Conservation (phyloP, 306 rosid genomes). For the Cicer arietinum region DNA sequence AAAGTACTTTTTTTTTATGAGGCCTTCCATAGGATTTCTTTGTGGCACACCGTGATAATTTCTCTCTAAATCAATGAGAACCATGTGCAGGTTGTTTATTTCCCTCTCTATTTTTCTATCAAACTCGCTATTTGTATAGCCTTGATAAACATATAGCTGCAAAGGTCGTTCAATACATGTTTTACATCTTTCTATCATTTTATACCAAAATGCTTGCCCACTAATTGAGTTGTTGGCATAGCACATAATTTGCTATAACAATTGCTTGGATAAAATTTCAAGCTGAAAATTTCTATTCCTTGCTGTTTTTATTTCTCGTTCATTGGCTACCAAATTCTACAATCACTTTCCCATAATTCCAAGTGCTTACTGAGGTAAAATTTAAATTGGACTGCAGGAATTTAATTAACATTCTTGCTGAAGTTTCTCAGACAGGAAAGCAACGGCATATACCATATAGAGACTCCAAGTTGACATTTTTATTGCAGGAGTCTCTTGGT, state of each 20-base stretch:
- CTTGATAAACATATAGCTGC: background rate
- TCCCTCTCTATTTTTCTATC: background rate
- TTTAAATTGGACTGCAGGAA: conserved; percentile 66
- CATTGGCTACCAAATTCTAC: conserved; percentile 24
- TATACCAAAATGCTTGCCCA: background rate
- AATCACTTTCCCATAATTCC: conserved; percentile 17
- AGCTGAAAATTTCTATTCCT: background rate
- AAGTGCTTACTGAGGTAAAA: conserved; percentile 35
- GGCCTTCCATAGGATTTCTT: conserved; percentile 1
- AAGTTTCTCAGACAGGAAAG: conserved; percentile 92
- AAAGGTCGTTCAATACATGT: background rate
- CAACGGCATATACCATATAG: conserved; percentile 94
- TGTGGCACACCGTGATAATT: background rate
- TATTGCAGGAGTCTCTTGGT: conserved; percentile 95
- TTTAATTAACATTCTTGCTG: conserved; percentile 95
- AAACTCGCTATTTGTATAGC: background rate
- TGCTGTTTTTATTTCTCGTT: background rate
- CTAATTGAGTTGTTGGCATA: conserved; percentile 16
- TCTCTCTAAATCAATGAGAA: conserved; percentile 2
- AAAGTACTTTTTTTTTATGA: background rate
- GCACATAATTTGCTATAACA: conserved; percentile 17
- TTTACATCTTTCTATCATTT: conserved; percentile 25
- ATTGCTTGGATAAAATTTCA: conserved; percentile 6
- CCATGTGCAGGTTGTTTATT: background rate
- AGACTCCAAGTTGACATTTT: conserved; percentile 89